Conservation (phyloP, 23 red algal genomes). For the Gracilariopsis chorda region DNA sequence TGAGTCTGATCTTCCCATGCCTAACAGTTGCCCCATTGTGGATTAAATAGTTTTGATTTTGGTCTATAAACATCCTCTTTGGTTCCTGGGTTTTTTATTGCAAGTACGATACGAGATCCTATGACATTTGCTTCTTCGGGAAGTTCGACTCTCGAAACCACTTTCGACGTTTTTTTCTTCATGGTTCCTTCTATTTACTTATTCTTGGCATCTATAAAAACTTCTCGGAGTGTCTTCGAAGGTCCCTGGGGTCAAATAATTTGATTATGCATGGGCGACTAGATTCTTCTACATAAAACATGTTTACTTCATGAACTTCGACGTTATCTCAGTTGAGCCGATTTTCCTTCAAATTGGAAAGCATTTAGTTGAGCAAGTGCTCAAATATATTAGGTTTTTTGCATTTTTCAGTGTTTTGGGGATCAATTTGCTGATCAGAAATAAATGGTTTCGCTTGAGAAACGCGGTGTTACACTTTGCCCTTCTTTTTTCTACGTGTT, state of each 20-base stretch:
- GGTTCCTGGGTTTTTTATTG: too few species aligned
- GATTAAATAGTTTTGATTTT: background rate
- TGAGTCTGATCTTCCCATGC: background rate
- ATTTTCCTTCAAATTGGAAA: too few species aligned
- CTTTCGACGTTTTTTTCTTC: background rate
- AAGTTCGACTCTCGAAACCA: background rate
- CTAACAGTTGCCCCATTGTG: background rate
- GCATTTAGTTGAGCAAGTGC: too few species aligned
- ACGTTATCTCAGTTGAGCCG: too few species aligned
- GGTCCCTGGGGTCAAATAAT: too few species aligned
- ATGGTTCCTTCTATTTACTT: background rate
- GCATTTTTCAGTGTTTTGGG: background rate
- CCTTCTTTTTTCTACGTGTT: background rate
- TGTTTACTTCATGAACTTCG: too few species aligned
- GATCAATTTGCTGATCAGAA: background rate
- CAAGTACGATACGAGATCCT: too few species aligned
- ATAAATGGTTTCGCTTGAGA: background rate
- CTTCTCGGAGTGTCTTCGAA: too few species aligned
- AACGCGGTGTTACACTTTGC: background rate
- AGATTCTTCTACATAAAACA: too few species aligned
- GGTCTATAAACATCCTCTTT: background rate
- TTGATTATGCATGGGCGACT: too few species aligned
- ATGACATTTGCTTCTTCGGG: background rate
- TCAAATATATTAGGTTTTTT: too few species aligned
- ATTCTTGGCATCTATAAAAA: background rate